A percentile compares a stretch with the other conserved stretches of the same genome.
Evolutionary conservation across 2,329 filamentous ascomycete species (phyloP).

Genomic region (Sclerotinia glacialis): DNA sequence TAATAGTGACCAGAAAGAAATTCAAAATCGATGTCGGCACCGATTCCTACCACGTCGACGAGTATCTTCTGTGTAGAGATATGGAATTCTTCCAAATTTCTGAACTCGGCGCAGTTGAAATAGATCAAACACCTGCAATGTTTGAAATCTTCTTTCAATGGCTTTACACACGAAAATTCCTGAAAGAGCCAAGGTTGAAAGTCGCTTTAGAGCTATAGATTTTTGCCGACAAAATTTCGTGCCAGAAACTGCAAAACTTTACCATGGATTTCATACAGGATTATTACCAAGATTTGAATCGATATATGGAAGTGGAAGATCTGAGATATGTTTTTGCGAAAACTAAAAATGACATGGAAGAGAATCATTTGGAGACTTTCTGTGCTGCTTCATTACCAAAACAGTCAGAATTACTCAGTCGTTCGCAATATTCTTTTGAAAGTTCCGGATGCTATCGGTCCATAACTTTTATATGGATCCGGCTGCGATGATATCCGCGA

Average conservation of each 20-base stretch:
- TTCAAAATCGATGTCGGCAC: neutral
- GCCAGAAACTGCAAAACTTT: conserved; percentile 1
- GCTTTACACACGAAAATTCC: neutral
- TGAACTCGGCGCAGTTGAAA: fast-evolving
- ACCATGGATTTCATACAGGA: conserved; percentile 1
- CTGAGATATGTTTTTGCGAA: neutral
- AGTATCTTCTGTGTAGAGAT: neutral
- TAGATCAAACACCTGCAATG: neutral
- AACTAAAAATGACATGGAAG: neutral
- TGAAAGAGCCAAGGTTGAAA: neutral
- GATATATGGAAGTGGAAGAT: neutral
- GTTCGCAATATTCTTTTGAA: neutral
- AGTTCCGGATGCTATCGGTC: neutral
- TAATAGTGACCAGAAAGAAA: neutral
- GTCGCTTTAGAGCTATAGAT: neutral
- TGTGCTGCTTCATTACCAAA: neutral
- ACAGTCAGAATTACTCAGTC: too few species aligned
- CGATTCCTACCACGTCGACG: neutral
- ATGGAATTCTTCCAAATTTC: neutral
- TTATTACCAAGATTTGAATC: neutral
- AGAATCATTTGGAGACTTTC: neutral
- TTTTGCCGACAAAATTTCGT: neutral
- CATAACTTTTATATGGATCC: neutral
- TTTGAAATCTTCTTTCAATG: neutral
- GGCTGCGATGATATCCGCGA: neutral